Base-by-base conservation (phyloP, 2,329 filamentous ascomycete species). In the Dactylellina haptotyla region DNA sequence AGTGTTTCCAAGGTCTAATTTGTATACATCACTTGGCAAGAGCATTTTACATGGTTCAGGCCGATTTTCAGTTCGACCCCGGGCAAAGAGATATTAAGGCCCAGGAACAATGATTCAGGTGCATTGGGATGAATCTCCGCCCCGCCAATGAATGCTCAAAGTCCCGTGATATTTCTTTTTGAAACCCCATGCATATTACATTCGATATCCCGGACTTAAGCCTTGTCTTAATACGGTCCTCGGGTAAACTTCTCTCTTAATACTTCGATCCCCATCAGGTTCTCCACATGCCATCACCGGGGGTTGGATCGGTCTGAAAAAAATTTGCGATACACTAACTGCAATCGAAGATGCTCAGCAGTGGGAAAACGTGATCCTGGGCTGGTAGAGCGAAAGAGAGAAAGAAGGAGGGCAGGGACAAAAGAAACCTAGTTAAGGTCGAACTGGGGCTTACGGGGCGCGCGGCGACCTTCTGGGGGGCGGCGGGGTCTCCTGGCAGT, bases 111-210 rank as follows among this genome's bases (percentile, higher is more conserved):
- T 63, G 43, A 30, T 28, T 64, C 58, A 64, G 58, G 51, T 57
- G 57, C 39, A 62, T 70, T 63, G 58, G 53, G 50, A 58, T 28
- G 50, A 59, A 64, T 65, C 51, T 59, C 53, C 45, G 53, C 45
- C 34, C 23, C 37, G 37, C 37, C 14, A 14, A 16, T 4, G 12
- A 12, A 41, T 41, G 37, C 62, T 23, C 16, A 34, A 48, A 63
- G 51, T 64, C 67, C 53, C 59, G 53, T 64, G 67, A 65, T 64
- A 51, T 32, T 61, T 54, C 25, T 34, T 51, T 71, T 58, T 64
- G 50, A n/a, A 23, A 57, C 32, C 57, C 54, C 61, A 25, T 54
- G 56, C 16, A 32, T n/a, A 28, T 12, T 16, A 18, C 46, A 25
- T 30, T 10, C 20, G 14, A 12, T 9, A 53, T 39, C 32, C 18